Base-by-base conservation (phyloP, 148 eudicot genomes). In the Diospyros lotus region DNA sequence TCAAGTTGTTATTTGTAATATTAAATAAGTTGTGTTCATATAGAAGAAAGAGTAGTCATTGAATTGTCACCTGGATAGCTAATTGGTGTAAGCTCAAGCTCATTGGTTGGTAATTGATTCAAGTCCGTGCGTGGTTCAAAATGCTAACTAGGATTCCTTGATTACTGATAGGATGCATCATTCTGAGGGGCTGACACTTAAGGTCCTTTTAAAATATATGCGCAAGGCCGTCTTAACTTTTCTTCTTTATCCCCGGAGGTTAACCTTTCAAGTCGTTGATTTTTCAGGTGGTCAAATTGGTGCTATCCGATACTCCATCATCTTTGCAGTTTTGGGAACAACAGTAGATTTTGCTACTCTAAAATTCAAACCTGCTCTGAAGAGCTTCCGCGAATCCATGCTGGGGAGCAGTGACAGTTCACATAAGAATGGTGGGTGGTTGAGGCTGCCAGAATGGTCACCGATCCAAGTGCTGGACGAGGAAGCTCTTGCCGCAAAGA, bases 401-500 rank as follows among this genome's bases (percentile, higher is more conserved):
- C 70, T 63, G n/a, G 73, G 80, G 52, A 71, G 71, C 17, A 11
- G 62, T 12, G 82, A 85, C 2, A 72, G 58, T 45, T 64, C 80
- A 28, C 54, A 70, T n/a, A 75, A 78, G 48, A 67, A 53, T 13
- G 58, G 70, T 64, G 71, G 38, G 59, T 84, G 85, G 77, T 58
- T 92, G 75, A 89, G 80, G 70, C 58, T 89, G 80, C 99, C 96
- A 0, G 97, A 92, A 81, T 95, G 98, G 97, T 95, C 92, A 64
- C 97, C 98, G 2, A 95, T 95, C 69, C 86, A 80, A 81, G 84
- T 92, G 51, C 94, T 92, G 53, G 94, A 95, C 14, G 97, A 95
- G 75, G 98, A 95, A 89, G 97, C 90, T 41, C 81, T 87, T 64
- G 98, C 96, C 55, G 91, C 90, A 76, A 95, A 95, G 84, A 82